Conservation (phyloP, 106 monocot species). For the Platanthera guangdongensis region DNA sequence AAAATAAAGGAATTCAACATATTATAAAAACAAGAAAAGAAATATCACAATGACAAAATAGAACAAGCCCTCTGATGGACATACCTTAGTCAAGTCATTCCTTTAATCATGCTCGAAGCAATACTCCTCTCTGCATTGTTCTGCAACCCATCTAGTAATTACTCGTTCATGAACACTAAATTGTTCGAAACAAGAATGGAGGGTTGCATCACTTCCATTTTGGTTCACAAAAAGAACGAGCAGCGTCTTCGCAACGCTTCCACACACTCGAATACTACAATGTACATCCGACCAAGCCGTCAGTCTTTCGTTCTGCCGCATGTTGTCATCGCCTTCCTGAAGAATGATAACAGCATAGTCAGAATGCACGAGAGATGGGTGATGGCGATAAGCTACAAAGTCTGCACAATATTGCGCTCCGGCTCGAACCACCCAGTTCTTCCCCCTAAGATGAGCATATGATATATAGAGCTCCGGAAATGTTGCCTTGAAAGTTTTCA, state of each 20-base stretch:
- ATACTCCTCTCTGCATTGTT: conserved; percentile 27
- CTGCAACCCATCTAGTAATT: conserved; percentile 35
- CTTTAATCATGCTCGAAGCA: neutral
- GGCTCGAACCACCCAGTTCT: conserved; percentile 70
- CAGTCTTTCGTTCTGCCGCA: conserved; percentile 14
- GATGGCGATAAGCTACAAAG: conserved; percentile 75
- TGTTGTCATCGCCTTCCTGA: conserved; percentile 12
- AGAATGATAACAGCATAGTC: conserved; percentile 50
- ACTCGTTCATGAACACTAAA: conserved; percentile 32
- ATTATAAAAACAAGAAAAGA: too few species aligned
- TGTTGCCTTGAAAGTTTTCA: conserved; percentile 7
- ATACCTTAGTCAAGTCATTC: neutral
- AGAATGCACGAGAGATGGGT: conserved; percentile 68
- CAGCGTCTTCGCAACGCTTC: conserved; percentile 56
- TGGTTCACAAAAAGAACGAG: conserved; percentile 24
- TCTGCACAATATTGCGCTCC: conserved; percentile 65
- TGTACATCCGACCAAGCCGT: conserved; percentile 55
- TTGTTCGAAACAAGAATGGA: conserved; percentile 19
- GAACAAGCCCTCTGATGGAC: neutral
- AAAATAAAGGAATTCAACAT: too few species aligned
- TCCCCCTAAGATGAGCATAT: conserved; percentile 55
- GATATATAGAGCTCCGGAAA: conserved; percentile 54
- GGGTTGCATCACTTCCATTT: conserved; percentile 3
- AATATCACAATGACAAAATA: neutral
- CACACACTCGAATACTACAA: conserved; percentile 41